phyloP scores from a whole-genome alignment of 2,329 filamentous ascomycete species.

The Penicillium rolfsii region DNA sequence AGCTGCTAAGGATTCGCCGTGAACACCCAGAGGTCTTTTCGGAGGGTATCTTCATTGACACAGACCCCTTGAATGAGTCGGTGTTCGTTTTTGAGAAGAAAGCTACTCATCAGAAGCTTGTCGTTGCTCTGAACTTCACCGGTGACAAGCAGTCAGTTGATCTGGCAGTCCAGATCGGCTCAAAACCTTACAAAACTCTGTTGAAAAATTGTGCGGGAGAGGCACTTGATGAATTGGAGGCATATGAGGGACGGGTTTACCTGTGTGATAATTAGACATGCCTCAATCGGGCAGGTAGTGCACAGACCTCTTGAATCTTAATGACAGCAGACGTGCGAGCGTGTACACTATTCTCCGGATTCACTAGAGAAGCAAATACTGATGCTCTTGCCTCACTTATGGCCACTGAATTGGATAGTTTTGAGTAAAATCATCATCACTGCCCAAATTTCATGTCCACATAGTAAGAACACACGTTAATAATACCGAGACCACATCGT shows the following conservation, averaged over 20 bases:
- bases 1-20: slow-evolving; percentile 59
- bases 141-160: slow-evolving; percentile 36
- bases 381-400: background rate
- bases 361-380: background rate
- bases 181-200: background rate
- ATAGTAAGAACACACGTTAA: too few species aligned
- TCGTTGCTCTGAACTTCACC: slow-evolving; percentile 56
- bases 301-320: background rate
- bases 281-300: background rate
- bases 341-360: background rate
- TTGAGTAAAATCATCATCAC: too few species aligned
- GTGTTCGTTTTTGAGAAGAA: slow-evolving; percentile 54
- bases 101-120: slow-evolving; percentile 28
- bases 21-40: slow-evolving; percentile 62
- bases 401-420: background rate
- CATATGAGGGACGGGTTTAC: slow-evolving; percentile 19
- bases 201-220: slow-evolving; percentile 17
- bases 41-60: slow-evolving; percentile 61
- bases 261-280: slow-evolving; percentile 7
- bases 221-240: slow-evolving; percentile 10
- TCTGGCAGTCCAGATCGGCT: slow-evolving; percentile 23
- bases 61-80: slow-evolving; percentile 53
- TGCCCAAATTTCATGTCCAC: too few species aligned
- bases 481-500: background rate
- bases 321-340: background rate